Conservation (phyloP, 192 early-diverging fungal species). For the Rhizophagus sp. region DNA sequence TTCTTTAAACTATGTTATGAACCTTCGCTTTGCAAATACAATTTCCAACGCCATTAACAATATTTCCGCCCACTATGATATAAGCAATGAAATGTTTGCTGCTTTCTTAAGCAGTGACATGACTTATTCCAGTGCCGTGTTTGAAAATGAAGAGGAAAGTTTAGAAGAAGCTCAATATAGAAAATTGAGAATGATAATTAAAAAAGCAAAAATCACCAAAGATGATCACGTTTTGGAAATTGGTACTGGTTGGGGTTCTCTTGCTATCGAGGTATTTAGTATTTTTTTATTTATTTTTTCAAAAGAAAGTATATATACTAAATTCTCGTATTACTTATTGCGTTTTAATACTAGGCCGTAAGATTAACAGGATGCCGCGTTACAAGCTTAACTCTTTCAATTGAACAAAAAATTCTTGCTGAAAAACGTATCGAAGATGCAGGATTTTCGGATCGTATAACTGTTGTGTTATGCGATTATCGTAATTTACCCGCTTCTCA, state of each 20-base stretch:
- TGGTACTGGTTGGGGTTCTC: conserved; percentile 74
- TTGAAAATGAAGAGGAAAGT: conserved; percentile 53
- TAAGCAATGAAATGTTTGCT: conserved; percentile 76
- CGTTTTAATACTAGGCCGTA: conserved; percentile 40
- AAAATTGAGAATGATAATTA: conserved; percentile 63
- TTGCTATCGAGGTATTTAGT: conserved; percentile 55
- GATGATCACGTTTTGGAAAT: conserved; percentile 69
- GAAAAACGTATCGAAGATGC: conserved; percentile 61
- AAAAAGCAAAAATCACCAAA: conserved; percentile 49
- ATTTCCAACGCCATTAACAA: conserved; percentile 60
- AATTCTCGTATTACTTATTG: too few relatives aligned
- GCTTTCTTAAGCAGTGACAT: conserved; percentile 65
- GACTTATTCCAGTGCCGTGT: conserved; percentile 77
- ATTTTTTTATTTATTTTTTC: neutral
- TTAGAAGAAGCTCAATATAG: conserved; percentile 64
- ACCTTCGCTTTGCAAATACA: conserved; percentile 64
- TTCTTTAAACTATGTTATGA: conserved; percentile 53
- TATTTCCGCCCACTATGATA: conserved; percentile 73
- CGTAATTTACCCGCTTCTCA: conserved; percentile 55
- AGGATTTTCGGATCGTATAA: conserved; percentile 55
- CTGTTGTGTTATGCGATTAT: conserved; percentile 68
- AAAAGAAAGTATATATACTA: neutral
- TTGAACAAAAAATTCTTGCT: conserved; percentile 65
- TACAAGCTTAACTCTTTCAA: conserved; percentile 63
- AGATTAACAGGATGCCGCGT: conserved; percentile 58